A percentile compares a stretch with the other conserved stretches of the same genome.
These are phyloP conservation scores for Dictyostelium capitatum DNA, from an alignment of 78 protist genomes.

Conservation along the genomic window DNA sequence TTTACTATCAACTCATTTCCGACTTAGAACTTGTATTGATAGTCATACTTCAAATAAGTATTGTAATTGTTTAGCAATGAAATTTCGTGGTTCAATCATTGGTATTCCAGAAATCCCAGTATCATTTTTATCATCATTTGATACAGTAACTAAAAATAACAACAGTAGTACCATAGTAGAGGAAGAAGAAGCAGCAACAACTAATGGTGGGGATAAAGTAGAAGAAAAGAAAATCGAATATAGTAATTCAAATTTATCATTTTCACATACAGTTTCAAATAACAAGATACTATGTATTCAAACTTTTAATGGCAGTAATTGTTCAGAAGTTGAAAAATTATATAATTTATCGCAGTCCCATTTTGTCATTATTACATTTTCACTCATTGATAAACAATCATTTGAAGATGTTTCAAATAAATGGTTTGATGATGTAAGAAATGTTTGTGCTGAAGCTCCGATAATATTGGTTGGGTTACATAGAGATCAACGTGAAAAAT, in stretches of 20 bases:
- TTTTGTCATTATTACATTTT: conserved; percentile 55
- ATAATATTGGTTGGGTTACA: conserved; percentile 50
- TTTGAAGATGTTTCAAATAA: conserved; percentile 31
- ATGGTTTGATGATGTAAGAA: conserved; percentile 40
- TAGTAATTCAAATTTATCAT: background rate
- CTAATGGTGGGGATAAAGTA: background rate
- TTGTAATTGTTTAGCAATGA: conserved; percentile 48
- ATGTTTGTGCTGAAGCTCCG: conserved; percentile 54
- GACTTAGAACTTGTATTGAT: conserved; percentile 27
- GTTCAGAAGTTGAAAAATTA: background rate
- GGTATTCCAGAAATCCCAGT: conserved; percentile 15
- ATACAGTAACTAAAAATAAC: conserved; percentile 13
- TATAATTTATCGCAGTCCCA: conserved; percentile 40
- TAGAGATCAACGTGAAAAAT: conserved; percentile 35
- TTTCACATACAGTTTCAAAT: conserved; percentile 47
- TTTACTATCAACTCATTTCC: conserved; percentile 35
- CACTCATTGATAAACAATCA: conserved; percentile 37
- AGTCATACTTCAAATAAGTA: conserved; percentile 5
- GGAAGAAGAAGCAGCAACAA: background rate
- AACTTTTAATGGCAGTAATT: background rate
- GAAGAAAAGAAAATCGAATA: background rate
- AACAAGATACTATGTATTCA: conserved; percentile 42
- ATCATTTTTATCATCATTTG: conserved; percentile 37
- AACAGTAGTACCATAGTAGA: background rate
- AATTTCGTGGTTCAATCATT: conserved; percentile 58